These are phyloP conservation scores for Stagonosporopsis tanaceti DNA, from an alignment of 2,329 filamentous ascomycete species.

Conservation along the genomic window DNA sequence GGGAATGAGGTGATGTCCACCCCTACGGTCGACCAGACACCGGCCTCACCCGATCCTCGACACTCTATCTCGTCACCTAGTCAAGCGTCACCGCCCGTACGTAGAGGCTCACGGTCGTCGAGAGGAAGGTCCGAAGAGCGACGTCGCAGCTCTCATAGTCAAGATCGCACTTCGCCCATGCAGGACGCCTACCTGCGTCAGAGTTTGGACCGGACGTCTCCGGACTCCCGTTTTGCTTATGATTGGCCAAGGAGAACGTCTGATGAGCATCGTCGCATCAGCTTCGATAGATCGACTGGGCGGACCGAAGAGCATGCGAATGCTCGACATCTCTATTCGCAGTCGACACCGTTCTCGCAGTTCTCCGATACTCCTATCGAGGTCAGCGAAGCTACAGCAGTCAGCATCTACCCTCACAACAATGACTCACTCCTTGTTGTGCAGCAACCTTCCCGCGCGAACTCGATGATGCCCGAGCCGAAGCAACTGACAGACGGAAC, in stretches of 20 bases:
- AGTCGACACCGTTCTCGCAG: conserved; percentile 60
- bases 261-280: conserved; percentile 46
- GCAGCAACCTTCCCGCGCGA: conserved; percentile 56
- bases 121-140: conserved; percentile 40
- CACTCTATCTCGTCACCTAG: conserved; percentile 24
- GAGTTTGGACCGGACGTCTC: conserved; percentile 36
- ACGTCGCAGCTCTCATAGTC: conserved; percentile 38
- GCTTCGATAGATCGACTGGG: conserved; percentile 49
- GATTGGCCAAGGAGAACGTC: conserved; percentile 42
- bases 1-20: conserved; percentile 19
- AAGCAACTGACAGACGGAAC: conserved; percentile 26
- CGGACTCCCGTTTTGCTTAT: conserved; percentile 40
- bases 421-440: conserved; percentile 71
- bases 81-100: conserved; percentile 31
- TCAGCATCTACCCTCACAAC: conserved; percentile 69
- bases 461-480: conserved; percentile 31
- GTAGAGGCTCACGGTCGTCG: conserved; percentile 36
- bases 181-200: conserved; percentile 33
- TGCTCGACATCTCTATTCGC: conserved; percentile 57
- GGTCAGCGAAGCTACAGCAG: conserved; percentile 67
- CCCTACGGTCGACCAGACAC: conserved; percentile 15
- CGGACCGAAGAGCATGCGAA: conserved; percentile 50
- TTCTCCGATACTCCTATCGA: conserved; percentile 62
- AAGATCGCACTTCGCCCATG: conserved; percentile 41
- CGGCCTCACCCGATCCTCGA: conserved; percentile 24